These are phyloP conservation scores for Arctostaphylos glauca DNA, from an alignment of 148 eudicot genomes.

Conservation along the genomic window DNA sequence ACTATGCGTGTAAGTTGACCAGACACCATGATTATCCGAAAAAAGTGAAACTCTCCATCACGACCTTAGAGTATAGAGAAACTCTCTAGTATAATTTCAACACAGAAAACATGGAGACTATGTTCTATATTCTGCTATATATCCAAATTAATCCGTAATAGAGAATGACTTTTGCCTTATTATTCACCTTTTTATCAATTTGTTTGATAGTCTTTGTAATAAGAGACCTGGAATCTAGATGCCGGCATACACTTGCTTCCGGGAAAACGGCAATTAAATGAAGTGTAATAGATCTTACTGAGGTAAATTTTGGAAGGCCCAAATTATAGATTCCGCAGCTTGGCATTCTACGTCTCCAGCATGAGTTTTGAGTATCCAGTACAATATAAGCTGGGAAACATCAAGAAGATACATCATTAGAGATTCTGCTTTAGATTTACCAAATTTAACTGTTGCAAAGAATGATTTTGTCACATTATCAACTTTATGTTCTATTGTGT, in stretches of 20 bases:
- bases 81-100: neutral
- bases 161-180: neutral
- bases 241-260: neutral
- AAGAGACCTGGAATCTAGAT: neutral
- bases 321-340: neutral
- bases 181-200: neutral
- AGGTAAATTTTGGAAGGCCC: neutral
- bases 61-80: neutral
- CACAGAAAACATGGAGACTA: neutral
- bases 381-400: neutral
- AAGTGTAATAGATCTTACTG: neutral
- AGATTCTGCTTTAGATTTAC: neutral
- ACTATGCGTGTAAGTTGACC: no score
- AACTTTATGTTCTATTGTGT: neutral
- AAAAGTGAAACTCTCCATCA: no score
- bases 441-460: neutral
- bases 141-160: neutral
- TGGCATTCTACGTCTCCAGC: neutral
- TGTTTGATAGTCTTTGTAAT: neutral
- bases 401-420: neutral
- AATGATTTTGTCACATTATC: neutral
- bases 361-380: neutral
- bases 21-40: no score
- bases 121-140: neutral
- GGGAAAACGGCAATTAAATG: neutral